Evolutionary conservation across 192 early-diverging fungal genomes (phyloP).

Genomic region (Backusella tuberculispora): DNA sequence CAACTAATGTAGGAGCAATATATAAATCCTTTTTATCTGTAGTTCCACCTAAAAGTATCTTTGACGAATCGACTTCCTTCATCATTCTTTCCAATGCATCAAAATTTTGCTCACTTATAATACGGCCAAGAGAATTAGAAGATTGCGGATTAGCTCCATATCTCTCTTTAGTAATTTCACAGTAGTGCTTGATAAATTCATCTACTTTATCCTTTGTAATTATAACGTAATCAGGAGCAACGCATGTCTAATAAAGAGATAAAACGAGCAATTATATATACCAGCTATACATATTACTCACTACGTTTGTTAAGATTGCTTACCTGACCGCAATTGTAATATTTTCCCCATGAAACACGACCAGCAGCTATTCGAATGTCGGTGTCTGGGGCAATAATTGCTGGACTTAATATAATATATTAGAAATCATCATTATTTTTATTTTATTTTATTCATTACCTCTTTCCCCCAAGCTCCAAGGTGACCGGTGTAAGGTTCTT

Average conservation of each 20-base stretch:
- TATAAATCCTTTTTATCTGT: conserved; percentile 63
- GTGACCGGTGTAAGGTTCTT: conserved; percentile 85
- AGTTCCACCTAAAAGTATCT: conserved; percentile 63
- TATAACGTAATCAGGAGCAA: conserved; percentile 78
- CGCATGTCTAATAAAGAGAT: conserved; percentile 60
- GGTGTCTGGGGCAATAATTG: conserved; percentile 64
- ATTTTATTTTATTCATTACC: conserved; percentile 29
- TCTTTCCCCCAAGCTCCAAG: conserved; percentile 94
- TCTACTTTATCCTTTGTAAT: conserved; percentile 50
- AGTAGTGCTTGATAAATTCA: conserved; percentile 54
- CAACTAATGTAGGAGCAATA: conserved; percentile 80
- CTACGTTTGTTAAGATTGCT: not conserved
- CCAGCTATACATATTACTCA: not conserved
- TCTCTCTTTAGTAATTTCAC: conserved; percentile 40
- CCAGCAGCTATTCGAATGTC: conserved; percentile 68
- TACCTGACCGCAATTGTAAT: conserved; percentile 86
- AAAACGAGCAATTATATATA: not conserved
- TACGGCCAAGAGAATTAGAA: conserved; percentile 58
- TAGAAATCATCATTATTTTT: not conserved
- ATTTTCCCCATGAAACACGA: conserved; percentile 81
- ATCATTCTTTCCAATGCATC: conserved; percentile 59
- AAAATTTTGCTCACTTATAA: conserved; percentile 64
- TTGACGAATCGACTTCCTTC: conserved; percentile 48
- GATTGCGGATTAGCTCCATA: conserved; percentile 46
- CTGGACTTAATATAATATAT: conserved; percentile 45